phyloP scores from a whole-genome alignment of 1,139 yeast species.

The Saccharomyces hybrid region DNA sequence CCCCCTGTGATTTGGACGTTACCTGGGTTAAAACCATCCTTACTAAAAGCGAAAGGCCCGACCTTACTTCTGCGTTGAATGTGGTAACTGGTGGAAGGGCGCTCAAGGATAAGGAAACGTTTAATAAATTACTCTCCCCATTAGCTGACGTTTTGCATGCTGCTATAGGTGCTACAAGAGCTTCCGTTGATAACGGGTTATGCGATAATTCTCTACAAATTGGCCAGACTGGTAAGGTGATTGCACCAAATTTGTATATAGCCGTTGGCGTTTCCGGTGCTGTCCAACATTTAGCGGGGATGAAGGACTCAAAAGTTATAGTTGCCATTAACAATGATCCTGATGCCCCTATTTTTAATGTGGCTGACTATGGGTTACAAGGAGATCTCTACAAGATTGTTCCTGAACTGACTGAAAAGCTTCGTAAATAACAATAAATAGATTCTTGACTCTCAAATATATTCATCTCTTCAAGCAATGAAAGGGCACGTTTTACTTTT shows the following conservation, averaged over 20 bases:
- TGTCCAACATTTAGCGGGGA: constrained; percentile 95
- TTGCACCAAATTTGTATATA: constrained; percentile 89
- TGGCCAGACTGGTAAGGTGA: constrained; percentile 97
- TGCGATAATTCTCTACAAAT: constrained; percentile 97
- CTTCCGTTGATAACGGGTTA: constrained; percentile 93
- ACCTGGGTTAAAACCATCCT: constrained; percentile 38
- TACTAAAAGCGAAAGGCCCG: constrained; percentile 81
- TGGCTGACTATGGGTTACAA: constrained; percentile 84
- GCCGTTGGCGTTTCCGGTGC: constrained; percentile 97
- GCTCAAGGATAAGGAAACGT: constrained; percentile 79
- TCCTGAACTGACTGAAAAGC: constrained; percentile 78
- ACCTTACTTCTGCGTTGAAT: constrained; percentile 68
- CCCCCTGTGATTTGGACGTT: constrained; percentile 9
- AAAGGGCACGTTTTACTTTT: background rate
- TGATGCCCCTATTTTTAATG: constrained; percentile 88
- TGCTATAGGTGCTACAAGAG: constrained; percentile 96
- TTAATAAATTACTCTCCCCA: constrained; percentile 71
- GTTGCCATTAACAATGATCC: constrained; percentile 88
- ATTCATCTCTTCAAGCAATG: constrained; percentile 1
- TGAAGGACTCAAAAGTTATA: constrained; percentile 91
- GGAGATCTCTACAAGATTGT: constrained; percentile 81
- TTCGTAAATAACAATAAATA: constrained; percentile 27
- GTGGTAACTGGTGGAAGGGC: constrained; percentile 96
- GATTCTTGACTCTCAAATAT: background rate
- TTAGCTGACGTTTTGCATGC: constrained; percentile 75